Evolutionary conservation across 805 yeast genomes (phyloP).

Genomic region (Diddensiella caesifluorescens): DNA sequence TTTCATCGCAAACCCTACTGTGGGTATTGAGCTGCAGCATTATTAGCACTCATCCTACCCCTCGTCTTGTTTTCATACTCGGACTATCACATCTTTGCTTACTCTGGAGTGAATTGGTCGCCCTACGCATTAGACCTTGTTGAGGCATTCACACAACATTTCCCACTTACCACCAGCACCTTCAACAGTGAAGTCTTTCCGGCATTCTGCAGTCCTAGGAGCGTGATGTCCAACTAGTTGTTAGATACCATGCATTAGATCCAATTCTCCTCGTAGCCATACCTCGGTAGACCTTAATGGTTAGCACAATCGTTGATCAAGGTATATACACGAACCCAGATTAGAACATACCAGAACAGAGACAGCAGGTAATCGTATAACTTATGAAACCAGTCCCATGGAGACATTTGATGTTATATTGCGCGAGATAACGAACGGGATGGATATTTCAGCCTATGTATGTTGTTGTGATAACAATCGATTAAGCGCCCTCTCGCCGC

Average conservation of each 20-base stretch:
- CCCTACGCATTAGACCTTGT: conserved; percentile 26
- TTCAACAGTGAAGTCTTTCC: conserved; percentile 35
- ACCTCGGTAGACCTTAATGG: conserved; percentile 26
- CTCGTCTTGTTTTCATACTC: background rate
- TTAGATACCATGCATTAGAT: background rate
- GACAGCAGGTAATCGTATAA: conserved; percentile 30
- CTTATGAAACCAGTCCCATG: conserved; percentile 24
- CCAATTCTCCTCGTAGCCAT: background rate
- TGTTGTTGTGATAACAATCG: no score
- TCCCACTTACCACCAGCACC: conserved; percentile 28
- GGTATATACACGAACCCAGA: background rate
- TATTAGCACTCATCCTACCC: background rate
- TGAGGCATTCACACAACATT: no score
- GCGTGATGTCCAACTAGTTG: conserved; percentile 32
- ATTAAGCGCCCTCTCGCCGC: no score
- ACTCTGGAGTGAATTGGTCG: conserved; percentile 32
- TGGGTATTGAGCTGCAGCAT: conserved; percentile 32
- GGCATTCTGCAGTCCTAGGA: conserved; percentile 36
- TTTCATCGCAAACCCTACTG: conserved; percentile 37
- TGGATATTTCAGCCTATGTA: no score
- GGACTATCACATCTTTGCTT: conserved; percentile 8
- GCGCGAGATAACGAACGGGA: background rate
- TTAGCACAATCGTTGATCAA: background rate
- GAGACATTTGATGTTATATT: conserved; percentile 6
- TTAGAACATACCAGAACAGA: conserved; percentile 28